Conservation (phyloP, 2,329 filamentous ascomycete species). For the Ophiocordyceps unilateralis region DNA sequence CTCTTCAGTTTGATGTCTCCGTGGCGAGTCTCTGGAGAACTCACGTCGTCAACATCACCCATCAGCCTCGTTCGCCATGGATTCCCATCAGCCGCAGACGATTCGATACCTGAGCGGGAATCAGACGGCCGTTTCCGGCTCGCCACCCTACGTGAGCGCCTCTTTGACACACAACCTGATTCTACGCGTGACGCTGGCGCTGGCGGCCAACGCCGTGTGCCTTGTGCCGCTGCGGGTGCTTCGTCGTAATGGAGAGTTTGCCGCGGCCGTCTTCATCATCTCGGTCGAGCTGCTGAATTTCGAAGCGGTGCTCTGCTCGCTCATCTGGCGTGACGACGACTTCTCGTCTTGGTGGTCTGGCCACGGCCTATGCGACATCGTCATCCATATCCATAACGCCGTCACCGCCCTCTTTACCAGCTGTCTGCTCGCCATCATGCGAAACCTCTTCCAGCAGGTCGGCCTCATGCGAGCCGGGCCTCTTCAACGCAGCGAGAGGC, state of each 20-base stretch:
- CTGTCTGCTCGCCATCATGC: conserved; percentile 37
- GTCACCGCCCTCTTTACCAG: conserved; percentile 27
- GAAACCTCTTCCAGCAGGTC: conserved; percentile 33
- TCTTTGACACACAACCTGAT: conserved; percentile 26
- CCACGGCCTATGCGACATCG: conserved; percentile 34
- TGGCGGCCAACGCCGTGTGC: conserved; percentile 26
- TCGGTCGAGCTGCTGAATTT: conserved; percentile 29
- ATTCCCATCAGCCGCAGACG: not conserved
- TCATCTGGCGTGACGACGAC: conserved; percentile 36
- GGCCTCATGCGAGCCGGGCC: conserved; percentile 23
- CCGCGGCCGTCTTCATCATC: conserved; percentile 30
- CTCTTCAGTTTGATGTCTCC: not conserved
- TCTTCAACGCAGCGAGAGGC: conserved; percentile 22
- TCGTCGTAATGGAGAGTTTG: conserved; percentile 34
- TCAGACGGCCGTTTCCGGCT: not conserved
- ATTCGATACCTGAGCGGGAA: conserved; percentile 3
- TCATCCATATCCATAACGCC: conserved; percentile 29
- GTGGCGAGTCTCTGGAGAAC: not conserved
- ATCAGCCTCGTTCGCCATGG: not conserved
- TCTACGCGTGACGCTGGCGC: conserved; percentile 27
- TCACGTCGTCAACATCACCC: not conserved
- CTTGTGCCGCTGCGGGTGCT: conserved; percentile 34
- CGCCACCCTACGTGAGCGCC: conserved; percentile 10
- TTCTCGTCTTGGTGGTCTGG: conserved; percentile 33
- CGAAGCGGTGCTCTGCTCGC: conserved; percentile 28